Evolutionary conservation across 2,329 filamentous ascomycete genomes (phyloP).

Genomic region (Mariannaea sp.): DNA sequence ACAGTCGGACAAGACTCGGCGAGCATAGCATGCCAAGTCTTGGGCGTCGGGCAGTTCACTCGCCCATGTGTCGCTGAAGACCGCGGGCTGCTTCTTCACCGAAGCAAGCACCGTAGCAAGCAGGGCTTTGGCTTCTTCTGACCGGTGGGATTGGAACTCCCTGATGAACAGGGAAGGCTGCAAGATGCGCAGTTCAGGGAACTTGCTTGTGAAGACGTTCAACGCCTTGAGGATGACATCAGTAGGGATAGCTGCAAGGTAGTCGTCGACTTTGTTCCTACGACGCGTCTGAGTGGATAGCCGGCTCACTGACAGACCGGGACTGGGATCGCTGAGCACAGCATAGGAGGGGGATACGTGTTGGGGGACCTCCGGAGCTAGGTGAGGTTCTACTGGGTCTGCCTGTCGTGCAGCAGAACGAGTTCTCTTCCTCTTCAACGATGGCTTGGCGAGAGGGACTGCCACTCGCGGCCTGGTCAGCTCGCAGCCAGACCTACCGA

Average conservation of each 20-base stretch:
- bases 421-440: constrained; percentile 11
- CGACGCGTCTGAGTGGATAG: not conserved
- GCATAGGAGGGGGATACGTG: not conserved
- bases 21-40: constrained; percentile 24
- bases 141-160: constrained; percentile 27
- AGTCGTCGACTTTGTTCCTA: constrained; percentile 25
- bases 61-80: constrained; percentile 22
- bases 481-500: constrained; percentile 34
- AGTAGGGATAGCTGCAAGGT: constrained; percentile 35
- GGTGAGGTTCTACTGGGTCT: not conserved
- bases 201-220: constrained; percentile 43
- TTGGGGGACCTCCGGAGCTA: not conserved
- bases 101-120: constrained; percentile 28
- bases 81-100: constrained; percentile 23
- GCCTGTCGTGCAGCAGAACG: not conserved
- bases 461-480: constrained; percentile 27
- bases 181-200: constrained; percentile 42
- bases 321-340: not conserved
- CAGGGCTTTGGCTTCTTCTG: constrained; percentile 35
- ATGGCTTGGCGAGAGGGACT: constrained; percentile 14
- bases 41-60: constrained; percentile 13
- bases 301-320: constrained; percentile 3
- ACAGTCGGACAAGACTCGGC: constrained; percentile 15
- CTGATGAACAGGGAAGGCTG: constrained; percentile 41
- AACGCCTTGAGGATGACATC: constrained; percentile 40